Conservation (phyloP, 2,329 filamentous ascomycete species). For the Arthrobotrys sinensis region DNA sequence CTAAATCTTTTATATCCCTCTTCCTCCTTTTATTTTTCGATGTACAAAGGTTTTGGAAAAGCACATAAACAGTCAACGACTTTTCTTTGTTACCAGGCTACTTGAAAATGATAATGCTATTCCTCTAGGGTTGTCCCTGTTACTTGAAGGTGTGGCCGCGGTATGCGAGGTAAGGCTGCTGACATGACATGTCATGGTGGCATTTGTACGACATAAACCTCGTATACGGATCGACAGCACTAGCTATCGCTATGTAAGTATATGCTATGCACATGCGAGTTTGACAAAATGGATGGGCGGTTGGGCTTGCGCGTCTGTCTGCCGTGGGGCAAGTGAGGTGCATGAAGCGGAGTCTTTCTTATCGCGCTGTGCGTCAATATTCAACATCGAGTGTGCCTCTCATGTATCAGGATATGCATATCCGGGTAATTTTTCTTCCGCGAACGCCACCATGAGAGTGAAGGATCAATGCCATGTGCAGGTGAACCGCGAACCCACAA, state of each 20-base stretch:
- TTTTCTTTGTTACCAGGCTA: constrained; percentile 25
- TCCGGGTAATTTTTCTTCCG: constrained; percentile 9
- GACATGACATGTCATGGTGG: not conserved
- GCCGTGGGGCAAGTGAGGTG: constrained; percentile 22
- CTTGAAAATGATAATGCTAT: constrained; percentile 26
- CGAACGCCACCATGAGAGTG: not conserved
- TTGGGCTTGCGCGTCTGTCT: constrained; percentile 22
- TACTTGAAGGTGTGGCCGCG: not conserved
- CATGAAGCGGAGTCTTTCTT: constrained; percentile 40
- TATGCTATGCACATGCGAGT: constrained; percentile 15
- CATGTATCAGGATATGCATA: constrained; percentile 35
- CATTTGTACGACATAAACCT: constrained; percentile 3
- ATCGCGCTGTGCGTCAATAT: constrained; percentile 31
- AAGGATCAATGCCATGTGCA: not conserved
- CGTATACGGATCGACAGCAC: constrained; percentile 6
- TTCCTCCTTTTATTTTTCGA: constrained; percentile 10
- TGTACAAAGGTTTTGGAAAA: constrained; percentile 45
- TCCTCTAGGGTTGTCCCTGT: not conserved
- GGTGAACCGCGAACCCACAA: not conserved
- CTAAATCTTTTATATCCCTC: constrained; percentile 22
- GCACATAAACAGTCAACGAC: constrained; percentile 27
- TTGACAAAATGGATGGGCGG: constrained; percentile 25
- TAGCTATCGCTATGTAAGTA: constrained; percentile 1
- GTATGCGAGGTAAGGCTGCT: not conserved
- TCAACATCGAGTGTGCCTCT: not conserved